A percentile compares a stretch with the other conserved stretches of the same genome.
Conservation (phyloP, 768 basidiomycete genomes). For the Lactarius trivialis region DNA sequence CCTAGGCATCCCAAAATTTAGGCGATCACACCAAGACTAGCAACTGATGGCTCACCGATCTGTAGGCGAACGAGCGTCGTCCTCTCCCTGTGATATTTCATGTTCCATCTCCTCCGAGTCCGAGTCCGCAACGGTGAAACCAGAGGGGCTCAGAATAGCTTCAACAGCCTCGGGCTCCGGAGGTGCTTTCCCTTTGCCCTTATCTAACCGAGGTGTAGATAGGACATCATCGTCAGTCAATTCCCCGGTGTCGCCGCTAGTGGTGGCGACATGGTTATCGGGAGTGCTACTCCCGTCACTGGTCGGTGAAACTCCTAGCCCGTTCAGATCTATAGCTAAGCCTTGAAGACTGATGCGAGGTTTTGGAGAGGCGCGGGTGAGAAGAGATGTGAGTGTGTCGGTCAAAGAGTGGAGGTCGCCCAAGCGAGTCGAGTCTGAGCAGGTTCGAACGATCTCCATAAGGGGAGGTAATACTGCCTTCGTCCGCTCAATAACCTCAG, state of each 20-base stretch:
- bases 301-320: not conserved
- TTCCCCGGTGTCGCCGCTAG: slow-evolving; percentile 6
- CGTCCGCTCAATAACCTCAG: slow-evolving; percentile 45
- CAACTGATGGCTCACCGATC: slow-evolving; percentile 14
- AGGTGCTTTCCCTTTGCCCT: slow-evolving; percentile 70
- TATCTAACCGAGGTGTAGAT: slow-evolving; percentile 62
- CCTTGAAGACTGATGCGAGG: slow-evolving; percentile 14
- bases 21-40: not conserved
- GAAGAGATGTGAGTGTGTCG: slow-evolving; percentile 55
- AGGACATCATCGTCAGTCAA: slow-evolving; percentile 32
- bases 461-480: slow-evolving; percentile 48
- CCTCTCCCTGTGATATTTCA: slow-evolving; percentile 33
- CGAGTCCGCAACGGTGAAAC: slow-evolving; percentile 27
- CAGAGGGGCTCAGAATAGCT: slow-evolving; percentile 58
- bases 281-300: not conserved
- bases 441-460: slow-evolving; percentile 45
- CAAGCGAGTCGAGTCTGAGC: slow-evolving; percentile 52
- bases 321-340: slow-evolving; percentile 19
- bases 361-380: slow-evolving; percentile 36
- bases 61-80: slow-evolving; percentile 20
- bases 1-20: too few species aligned
- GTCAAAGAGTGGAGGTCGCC: slow-evolving; percentile 66
- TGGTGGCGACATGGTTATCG: not conserved
- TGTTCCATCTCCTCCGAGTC: slow-evolving; percentile 47
- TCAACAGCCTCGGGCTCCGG: slow-evolving; percentile 62